Percentiles rank a stretch among this genome's conserved stretches.
Evolutionary conservation across 345 rosid species (phyloP).

Genomic region (Heritiera littoralis): DNA sequence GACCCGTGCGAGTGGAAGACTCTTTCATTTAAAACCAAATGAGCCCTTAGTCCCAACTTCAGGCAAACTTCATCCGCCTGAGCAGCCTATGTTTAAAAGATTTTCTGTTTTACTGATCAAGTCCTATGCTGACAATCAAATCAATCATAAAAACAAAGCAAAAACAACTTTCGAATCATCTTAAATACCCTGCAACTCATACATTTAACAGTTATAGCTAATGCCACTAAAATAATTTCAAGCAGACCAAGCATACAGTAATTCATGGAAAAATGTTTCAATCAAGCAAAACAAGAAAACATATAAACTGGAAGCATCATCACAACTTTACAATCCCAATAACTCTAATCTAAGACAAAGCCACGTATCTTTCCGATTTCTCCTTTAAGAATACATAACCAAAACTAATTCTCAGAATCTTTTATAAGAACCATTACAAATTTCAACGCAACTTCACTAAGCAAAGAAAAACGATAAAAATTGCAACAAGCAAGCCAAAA

Average conservation of each 20-base stretch:
- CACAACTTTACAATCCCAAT: background rate
- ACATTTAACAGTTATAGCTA: background rate
- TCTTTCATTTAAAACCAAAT: too few relatives aligned
- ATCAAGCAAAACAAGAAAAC: background rate
- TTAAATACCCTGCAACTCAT: background rate
- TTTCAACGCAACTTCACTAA: conserved; percentile 1
- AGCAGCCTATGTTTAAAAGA: background rate
- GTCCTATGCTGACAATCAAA: background rate
- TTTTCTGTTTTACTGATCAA: background rate
- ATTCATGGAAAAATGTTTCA: background rate
- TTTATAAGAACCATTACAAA: background rate
- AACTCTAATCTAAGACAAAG: background rate
- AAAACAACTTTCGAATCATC: background rate
- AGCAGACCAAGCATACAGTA: background rate
- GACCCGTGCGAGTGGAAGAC: too few relatives aligned
- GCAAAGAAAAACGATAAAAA: background rate
- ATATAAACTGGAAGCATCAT: background rate
- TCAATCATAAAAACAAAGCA: background rate
- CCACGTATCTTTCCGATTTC: background rate
- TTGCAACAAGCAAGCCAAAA: background rate
- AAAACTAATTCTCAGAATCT: background rate
- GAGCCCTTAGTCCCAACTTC: background rate
- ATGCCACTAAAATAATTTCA: background rate
- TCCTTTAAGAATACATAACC: background rate
- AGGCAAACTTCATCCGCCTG: background rate